These are phyloP conservation scores for Atalantia buxifolia DNA, from an alignment of 345 rosid genomes.

Conservation along the genomic window DNA sequence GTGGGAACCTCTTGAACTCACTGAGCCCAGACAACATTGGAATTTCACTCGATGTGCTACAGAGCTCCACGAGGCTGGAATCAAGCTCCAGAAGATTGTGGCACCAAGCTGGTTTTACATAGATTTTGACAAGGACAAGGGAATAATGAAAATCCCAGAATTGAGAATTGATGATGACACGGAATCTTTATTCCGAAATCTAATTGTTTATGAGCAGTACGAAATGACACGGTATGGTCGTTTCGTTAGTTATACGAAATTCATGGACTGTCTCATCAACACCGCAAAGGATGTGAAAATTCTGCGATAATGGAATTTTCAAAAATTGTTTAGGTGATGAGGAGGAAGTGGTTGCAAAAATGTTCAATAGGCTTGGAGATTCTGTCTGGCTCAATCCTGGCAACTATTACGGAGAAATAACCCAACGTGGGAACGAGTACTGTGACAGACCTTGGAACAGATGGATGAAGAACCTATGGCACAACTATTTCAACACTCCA, in stretches of 20 bases:
- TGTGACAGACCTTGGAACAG: background rate
- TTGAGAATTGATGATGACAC: slow-evolving; percentile 2
- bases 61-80: slow-evolving; percentile 26
- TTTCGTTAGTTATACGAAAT: background rate
- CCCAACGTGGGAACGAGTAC: background rate
- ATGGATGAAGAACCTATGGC: slow-evolving; percentile 14
- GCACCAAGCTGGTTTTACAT: slow-evolving; percentile 7
- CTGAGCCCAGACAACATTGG: no score
- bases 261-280: slow-evolving; percentile 20
- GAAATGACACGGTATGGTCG: background rate
- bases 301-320: slow-evolving; percentile 1
- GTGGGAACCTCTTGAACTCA: no score
- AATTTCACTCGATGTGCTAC: background rate
- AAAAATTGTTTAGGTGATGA: slow-evolving; percentile 8
- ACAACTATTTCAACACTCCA: background rate
- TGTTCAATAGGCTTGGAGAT: slow-evolving; percentile 16
- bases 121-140: slow-evolving; percentile 5
- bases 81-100: slow-evolving; percentile 7
- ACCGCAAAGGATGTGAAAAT: slow-evolving; percentile 14
- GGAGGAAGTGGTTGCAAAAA: background rate
- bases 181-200: slow-evolving; percentile 17
- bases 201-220: slow-evolving; percentile 19
- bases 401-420: background rate
- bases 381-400: no score
- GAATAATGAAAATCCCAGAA: slow-evolving; percentile 1